phyloP scores from a whole-genome alignment of 306 rosid species.

The Lathyrus oleraceus region DNA sequence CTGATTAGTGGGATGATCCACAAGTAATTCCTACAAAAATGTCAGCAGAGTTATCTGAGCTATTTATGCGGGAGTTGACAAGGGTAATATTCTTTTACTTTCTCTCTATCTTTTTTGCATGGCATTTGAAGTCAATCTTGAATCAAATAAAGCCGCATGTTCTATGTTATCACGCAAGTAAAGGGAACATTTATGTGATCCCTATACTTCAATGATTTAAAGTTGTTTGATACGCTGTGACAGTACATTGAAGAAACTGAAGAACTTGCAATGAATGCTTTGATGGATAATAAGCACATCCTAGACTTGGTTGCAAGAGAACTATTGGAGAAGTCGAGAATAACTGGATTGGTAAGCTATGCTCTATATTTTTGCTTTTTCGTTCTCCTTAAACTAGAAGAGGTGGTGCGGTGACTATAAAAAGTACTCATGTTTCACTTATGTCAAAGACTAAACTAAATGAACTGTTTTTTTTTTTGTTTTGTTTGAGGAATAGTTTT shows the following conservation, averaged over 20 bases:
- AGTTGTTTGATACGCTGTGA: constrained; percentile 34
- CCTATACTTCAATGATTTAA: constrained; percentile 9
- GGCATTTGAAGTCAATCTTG: constrained; percentile 23
- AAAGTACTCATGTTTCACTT: not conserved
- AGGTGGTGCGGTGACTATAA: not conserved
- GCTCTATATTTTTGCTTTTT: constrained; percentile 8
- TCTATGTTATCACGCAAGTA: not conserved
- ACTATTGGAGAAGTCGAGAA: constrained; percentile 79
- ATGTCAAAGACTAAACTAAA: not conserved
- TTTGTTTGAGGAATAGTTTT: not conserved
- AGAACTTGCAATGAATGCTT: constrained; percentile 81
- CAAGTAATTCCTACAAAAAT: constrained; percentile 83
- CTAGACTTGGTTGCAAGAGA: constrained; percentile 71
- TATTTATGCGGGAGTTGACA: constrained; percentile 88
- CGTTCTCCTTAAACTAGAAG: not conserved
- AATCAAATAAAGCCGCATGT: constrained; percentile 6
- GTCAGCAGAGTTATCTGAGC: constrained; percentile 88
- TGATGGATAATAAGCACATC: constrained; percentile 77
- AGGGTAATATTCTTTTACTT: constrained; percentile 63
- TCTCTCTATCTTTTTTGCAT: constrained; percentile 33
- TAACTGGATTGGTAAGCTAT: constrained; percentile 82
- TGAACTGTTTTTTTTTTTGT: no score
- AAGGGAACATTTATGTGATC: constrained; percentile 2
- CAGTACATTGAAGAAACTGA: constrained; percentile 97
- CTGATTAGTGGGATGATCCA: constrained; percentile 90